These are phyloP conservation scores for Beauveria rudraprayagi DNA, from an alignment of 2,329 filamentous ascomycete genomes.

Conservation along the genomic window DNA sequence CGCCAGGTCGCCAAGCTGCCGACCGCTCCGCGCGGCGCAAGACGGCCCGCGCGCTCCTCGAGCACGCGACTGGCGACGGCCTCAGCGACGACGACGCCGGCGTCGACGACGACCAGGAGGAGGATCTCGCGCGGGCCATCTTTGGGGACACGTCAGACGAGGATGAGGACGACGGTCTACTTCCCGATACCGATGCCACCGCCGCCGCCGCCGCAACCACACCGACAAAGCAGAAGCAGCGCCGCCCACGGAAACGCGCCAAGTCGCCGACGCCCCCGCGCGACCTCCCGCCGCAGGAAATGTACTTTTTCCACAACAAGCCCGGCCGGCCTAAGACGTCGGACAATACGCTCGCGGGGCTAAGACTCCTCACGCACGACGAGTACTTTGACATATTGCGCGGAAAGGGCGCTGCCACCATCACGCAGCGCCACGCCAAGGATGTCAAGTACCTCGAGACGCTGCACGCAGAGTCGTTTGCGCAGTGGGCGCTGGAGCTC, in stretches of 20 bases:
- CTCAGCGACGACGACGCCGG: conserved; percentile 63
- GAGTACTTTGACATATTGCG: conserved; percentile 66
- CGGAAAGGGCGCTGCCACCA: conserved; percentile 20
- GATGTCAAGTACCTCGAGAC: conserved; percentile 66
- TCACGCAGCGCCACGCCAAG: conserved; percentile 53
- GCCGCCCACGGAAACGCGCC: conserved; percentile 20
- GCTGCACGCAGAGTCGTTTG: conserved; percentile 73
- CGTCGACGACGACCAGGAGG: conserved; percentile 58
- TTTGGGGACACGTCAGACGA: conserved; percentile 40
- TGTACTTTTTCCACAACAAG: conserved; percentile 89
- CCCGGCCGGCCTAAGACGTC: conserved; percentile 77
- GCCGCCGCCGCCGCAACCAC: conserved; percentile 23
- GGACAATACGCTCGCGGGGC: conserved; percentile 68
- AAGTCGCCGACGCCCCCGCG: conserved; percentile 72
- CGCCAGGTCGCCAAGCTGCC: conserved; percentile 60
- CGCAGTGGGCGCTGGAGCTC: conserved; percentile 90
- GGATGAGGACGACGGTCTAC: conserved; percentile 11
- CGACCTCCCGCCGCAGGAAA: conserved; percentile 78
- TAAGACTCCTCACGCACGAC: conserved; percentile 77
- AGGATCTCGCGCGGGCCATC: conserved; percentile 57
- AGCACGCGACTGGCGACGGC: conserved; percentile 56
- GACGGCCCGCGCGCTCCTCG: conserved; percentile 68
- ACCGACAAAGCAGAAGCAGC: conserved; percentile 41
- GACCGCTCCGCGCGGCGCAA: conserved; percentile 84
- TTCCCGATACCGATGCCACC: neutral